Evolutionary conservation across 2,329 filamentous ascomycete species (phyloP).

Genomic region (Volutella citrinella): DNA sequence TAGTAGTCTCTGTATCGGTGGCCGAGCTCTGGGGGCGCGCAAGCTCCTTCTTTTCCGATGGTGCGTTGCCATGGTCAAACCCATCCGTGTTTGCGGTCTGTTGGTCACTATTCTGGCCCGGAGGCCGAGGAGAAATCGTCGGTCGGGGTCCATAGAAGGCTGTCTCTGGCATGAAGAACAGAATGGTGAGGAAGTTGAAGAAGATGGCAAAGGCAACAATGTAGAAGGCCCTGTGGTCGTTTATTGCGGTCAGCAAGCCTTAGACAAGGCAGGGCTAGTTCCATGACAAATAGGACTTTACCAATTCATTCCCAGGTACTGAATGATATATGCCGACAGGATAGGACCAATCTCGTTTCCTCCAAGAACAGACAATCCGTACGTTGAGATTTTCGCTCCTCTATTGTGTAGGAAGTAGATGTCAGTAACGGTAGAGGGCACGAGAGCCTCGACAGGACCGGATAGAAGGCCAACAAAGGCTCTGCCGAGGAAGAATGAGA

Average conservation of each 20-base stretch:
- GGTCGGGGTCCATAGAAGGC: constrained; percentile 5
- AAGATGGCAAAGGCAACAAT: constrained; percentile 7
- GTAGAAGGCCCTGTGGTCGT: too few species aligned
- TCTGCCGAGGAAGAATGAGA: constrained; percentile 5
- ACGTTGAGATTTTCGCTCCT: constrained; percentile 7
- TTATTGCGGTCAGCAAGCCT: too few species aligned
- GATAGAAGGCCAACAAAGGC: constrained; percentile 6
- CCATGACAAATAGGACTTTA: too few species aligned
- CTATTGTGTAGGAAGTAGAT: constrained; percentile 8
- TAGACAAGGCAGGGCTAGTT: too few species aligned
- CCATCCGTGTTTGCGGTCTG: too few species aligned
- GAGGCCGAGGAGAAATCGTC: not conserved
- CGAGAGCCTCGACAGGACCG: constrained; percentile 7
- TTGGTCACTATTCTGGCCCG: not conserved
- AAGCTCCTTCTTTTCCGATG: not conserved
- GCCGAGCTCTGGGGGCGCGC: not conserved
- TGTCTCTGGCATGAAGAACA: constrained; percentile 10
- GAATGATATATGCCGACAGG: constrained; percentile 8
- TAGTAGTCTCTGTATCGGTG: not conserved
- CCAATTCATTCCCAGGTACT: constrained; percentile 6
- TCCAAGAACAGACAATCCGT: constrained; percentile 6
- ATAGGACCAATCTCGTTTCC: constrained; percentile 9
- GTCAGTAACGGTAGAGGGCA: constrained; percentile 7
- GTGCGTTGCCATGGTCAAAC: too few species aligned
- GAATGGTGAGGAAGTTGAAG: constrained; percentile 7